Conservation (phyloP, 345 rosid species). For the Cardiospermum halicacabum region DNA sequence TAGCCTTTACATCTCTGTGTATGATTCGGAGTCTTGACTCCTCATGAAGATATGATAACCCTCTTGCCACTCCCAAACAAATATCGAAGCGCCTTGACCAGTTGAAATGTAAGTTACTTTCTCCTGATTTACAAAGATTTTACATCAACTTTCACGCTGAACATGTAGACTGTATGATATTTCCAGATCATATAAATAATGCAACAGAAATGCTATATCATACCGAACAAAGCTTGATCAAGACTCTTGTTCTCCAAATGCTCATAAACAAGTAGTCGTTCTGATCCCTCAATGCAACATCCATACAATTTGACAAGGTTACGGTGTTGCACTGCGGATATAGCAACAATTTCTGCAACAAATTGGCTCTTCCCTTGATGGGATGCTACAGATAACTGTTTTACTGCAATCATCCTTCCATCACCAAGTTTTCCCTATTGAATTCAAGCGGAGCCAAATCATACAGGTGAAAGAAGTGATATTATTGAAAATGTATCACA, state of each 20-base stretch:
- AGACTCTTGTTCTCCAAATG: slow-evolving; percentile 52
- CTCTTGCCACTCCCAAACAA: slow-evolving; percentile 47
- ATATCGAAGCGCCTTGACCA: slow-evolving; percentile 40
- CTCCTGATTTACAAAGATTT: slow-evolving; percentile 24
- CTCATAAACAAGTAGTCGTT: slow-evolving; percentile 48
- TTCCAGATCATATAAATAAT: slow-evolving; percentile 14
- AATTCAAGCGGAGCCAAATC: background rate
- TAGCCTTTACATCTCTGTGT: slow-evolving; percentile 55
- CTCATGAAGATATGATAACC: slow-evolving; percentile 50
- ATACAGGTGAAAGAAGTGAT: background rate
- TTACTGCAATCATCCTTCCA: slow-evolving; percentile 7
- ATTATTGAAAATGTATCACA: background rate
- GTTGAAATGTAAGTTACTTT: slow-evolving; percentile 26
- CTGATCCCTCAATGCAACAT: slow-evolving; percentile 41
- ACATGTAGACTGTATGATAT: background rate
- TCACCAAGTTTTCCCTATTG: slow-evolving; percentile 9
- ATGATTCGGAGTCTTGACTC: slow-evolving; percentile 51
- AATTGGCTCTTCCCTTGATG: slow-evolving; percentile 20
- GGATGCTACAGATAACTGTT: slow-evolving; percentile 16
- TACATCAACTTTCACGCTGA: background rate
- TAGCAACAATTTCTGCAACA: slow-evolving; percentile 20
- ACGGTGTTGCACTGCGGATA: slow-evolving; percentile 41
- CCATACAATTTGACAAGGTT: slow-evolving; percentile 53
- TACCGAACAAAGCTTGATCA: slow-evolving; percentile 44
- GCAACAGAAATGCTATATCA: background rate